Base-by-base conservation (phyloP, 352 stramenopile genomes). In the Pythium aristosporum region DNA sequence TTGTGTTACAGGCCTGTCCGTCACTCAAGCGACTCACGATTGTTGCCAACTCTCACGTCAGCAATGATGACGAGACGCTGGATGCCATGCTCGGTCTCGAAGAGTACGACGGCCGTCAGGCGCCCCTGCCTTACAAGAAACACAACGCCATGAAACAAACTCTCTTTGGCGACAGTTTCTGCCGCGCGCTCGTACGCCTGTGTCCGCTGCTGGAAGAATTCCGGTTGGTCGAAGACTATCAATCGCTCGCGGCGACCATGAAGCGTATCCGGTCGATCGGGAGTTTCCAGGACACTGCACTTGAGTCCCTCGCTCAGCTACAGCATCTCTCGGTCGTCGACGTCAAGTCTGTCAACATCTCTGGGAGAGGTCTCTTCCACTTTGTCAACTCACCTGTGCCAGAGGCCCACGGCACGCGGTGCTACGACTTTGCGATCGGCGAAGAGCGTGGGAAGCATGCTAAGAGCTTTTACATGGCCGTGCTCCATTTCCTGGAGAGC, bases 181-280 rank as follows among this genome's bases (percentile, higher is more conserved):
- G 60, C 41, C 23, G 59, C n/a, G 52, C 41, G 15, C 15, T 61
- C 7, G 60, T 46, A 12, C 25, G 42, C 20, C 46, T 36, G 12
- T 67, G 61, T 23, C 60, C 51, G 13, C 39, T 55, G 8, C 28
- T 67, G 10, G 51, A 59, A n/a, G 23, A 44, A 15, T 56, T 67
- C 30, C 20, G 9, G 2, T 12, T 67, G 10, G 10, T 43, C 13
- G 48, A 57, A 30, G 58, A 57, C 41, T 23, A 58, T 12, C 23
- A 65, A 10, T 16, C 25, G 16, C 37, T 39, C 3, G 46, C 34
- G 3, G 11, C 32, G 28, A 25, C 28, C 25, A 43, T 61, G n/a
- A 41, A 30, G 7, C 28, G 48, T 5, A 34, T 56, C 9, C 37
- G 32, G 2, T 30, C 50, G 2, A 61, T 61, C 50, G 61, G 37